These are phyloP conservation scores for Phytophthora niederhauseri DNA, from an alignment of 352 stramenopile species.

Conservation along the genomic window DNA sequence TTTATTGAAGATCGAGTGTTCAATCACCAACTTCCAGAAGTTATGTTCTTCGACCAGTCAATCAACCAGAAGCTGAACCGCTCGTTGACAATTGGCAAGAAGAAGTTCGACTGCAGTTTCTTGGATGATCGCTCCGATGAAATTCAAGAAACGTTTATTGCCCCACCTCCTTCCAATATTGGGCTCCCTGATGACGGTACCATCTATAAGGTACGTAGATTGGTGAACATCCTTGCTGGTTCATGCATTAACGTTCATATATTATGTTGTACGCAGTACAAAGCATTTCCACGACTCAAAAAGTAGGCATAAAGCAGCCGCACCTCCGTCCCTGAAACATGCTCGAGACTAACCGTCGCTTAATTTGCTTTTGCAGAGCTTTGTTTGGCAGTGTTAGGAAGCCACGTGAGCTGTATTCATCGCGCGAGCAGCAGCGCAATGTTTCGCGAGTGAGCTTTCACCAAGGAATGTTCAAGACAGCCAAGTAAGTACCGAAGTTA, in stretches of 20 bases:
- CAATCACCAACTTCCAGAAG: constrained; percentile 65
- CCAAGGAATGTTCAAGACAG: constrained; percentile 69
- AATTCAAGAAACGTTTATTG: constrained; percentile 86
- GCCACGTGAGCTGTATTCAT: constrained; percentile 73
- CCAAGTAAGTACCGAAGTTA: constrained; percentile 41
- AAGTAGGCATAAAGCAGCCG: constrained; percentile 45
- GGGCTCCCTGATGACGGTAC: constrained; percentile 79
- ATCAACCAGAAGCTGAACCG: constrained; percentile 90
- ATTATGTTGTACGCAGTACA: constrained; percentile 57
- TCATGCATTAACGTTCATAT: constrained; percentile 2
- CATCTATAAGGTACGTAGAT: constrained; percentile 63
- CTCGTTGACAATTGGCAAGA: constrained; percentile 73
- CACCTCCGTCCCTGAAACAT: background rate
- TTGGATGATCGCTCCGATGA: constrained; percentile 77
- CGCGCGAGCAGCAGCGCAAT: constrained; percentile 76
- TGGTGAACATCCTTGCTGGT: background rate
- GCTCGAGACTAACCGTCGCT: background rate
- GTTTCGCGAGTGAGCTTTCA: constrained; percentile 77
- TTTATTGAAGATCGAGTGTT: constrained; percentile 84
- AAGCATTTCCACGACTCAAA: constrained; percentile 81
- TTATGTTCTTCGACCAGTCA: constrained; percentile 87
- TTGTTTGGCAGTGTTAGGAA: constrained; percentile 80
- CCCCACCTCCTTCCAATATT: constrained; percentile 78
- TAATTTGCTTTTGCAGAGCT: constrained; percentile 31
- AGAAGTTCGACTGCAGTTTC: constrained; percentile 87